Evolutionary conservation across 768 basidiomycete species (phyloP).

Genomic region (Crassisporium funariophilum): DNA sequence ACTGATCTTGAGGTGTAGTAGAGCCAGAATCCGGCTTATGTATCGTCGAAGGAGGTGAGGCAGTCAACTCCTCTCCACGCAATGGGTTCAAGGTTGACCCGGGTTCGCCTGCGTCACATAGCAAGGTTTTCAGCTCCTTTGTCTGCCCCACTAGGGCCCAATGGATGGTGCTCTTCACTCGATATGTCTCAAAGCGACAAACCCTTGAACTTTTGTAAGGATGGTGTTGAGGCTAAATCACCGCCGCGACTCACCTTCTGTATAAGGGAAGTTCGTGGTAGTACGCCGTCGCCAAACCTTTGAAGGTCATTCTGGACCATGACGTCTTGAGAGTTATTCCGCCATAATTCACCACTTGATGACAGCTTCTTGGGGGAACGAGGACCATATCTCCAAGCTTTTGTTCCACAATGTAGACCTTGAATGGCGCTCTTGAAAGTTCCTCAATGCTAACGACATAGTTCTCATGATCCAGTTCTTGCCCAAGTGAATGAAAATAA

Average conservation of each 20-base stretch:
- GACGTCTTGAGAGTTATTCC: slow-evolving; percentile 83
- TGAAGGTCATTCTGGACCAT: slow-evolving; percentile 83
- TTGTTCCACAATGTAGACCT: slow-evolving; percentile 73
- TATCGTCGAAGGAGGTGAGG: background rate
- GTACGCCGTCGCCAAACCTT: slow-evolving; percentile 59
- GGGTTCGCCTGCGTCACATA: background rate
- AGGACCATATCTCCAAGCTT: slow-evolving; percentile 76
- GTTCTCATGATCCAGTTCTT: slow-evolving; percentile 75
- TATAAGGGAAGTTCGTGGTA: slow-evolving; percentile 81
- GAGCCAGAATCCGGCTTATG: no score
- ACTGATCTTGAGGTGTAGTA: no score
- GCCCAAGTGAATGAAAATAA: slow-evolving; percentile 58
- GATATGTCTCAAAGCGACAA: slow-evolving; percentile 79
- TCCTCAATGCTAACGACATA: slow-evolving; percentile 66
- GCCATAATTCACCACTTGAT: slow-evolving; percentile 82
- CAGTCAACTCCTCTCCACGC: no score
- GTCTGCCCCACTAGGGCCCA: slow-evolving; percentile 47
- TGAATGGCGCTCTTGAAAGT: slow-evolving; percentile 65
- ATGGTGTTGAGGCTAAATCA: background rate
- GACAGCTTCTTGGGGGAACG: slow-evolving; percentile 79
- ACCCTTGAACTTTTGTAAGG: slow-evolving; percentile 58
- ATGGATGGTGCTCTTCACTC: slow-evolving; percentile 67
- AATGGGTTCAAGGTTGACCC: no score
- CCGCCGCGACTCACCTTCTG: slow-evolving; percentile 52
- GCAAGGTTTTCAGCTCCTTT: slow-evolving; percentile 20